Evolutionary conservation across 176 grass and related monocot genomes (phyloP).

Genomic region (Musa troglodytarum): DNA sequence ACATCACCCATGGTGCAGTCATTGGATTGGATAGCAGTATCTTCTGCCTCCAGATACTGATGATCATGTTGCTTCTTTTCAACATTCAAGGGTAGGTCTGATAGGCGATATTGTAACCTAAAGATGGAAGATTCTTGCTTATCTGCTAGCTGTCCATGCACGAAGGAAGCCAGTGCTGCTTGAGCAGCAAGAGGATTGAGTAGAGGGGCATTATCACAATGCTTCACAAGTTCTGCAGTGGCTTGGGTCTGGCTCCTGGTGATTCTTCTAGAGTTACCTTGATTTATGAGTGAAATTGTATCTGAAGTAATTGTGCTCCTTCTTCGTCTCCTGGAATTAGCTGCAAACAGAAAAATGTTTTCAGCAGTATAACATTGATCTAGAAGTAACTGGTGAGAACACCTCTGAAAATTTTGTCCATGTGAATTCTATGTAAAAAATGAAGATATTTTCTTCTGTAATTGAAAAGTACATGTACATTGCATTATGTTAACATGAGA

Average conservation of each 20-base stretch:
- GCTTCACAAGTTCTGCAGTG: constrained; percentile 1
- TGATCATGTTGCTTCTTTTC: background rate
- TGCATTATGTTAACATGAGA: background rate
- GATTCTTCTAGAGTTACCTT: constrained; percentile 16
- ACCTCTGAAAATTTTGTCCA: background rate
- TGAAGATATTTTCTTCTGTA: background rate
- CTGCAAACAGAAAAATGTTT: constrained; percentile 23
- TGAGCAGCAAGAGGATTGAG: constrained; percentile 35
- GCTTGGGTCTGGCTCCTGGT: constrained; percentile 13
- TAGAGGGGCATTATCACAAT: constrained; percentile 12
- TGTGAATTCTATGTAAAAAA: background rate
- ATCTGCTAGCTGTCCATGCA: constrained; percentile 11
- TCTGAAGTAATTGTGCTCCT: background rate
- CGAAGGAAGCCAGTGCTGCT: constrained; percentile 36
- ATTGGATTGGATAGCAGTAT: background rate
- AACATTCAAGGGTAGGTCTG: background rate
- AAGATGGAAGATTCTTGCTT: constrained; percentile 7
- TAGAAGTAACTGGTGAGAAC: constrained; percentile 2
- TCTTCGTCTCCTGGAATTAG: background rate
- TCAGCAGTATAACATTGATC: background rate
- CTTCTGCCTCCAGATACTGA: background rate
- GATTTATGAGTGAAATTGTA: constrained; percentile 6
- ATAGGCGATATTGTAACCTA: background rate
- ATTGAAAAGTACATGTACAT: background rate
- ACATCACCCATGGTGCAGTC: background rate